Base-by-base conservation (phyloP, 2,329 filamentous ascomycete species). In the Tothia fuscella region DNA sequence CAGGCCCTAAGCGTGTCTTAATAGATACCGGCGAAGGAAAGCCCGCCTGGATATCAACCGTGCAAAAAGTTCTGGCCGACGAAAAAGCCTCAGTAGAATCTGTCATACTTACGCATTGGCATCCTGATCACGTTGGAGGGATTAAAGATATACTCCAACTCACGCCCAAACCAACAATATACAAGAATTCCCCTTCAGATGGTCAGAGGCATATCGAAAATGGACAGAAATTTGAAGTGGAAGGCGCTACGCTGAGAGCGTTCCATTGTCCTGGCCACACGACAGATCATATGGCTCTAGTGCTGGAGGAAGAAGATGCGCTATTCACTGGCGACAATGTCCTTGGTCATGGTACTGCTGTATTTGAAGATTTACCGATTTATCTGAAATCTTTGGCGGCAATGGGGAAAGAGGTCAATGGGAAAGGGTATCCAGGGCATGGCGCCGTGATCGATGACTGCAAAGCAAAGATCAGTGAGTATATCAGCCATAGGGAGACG, bases 21-120 rank as follows among this genome's bases (percentile, higher is more conserved):
- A 77, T 98, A 54, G 91, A 98, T 62, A 94, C 88, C 0, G 91
- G 83, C 37, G 81, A 94, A 60, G 91, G 89, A 35, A 74, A 68
- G 44, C 74, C 78, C 2, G 69, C 73, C 25, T 98, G 89, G 89
- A 69, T 76, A 31, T 59, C 69, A 0, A 71, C 74, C 0, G 62
- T 98, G 26, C 72, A 74, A 48, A 62, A 67, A 3, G 74, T 80
- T 0, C 69, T 96, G 3, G 59, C 67, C 5, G 63, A 75, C 19
- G 83, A 93, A 56, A 71, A 78, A 19, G 80, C 81, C 16, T 72
- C 67, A 0, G 66, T 96, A 19, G 67, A 75, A n/a, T 65, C 70
- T 14, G 78, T 79, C 0, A 67, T 98, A 17, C 68, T 98, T 37
- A 93, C 88, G 0, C 91, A 98, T 59, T 93, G 88, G 86, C 91